Percentiles rank a stretch among this genome's conserved stretches.
Evolutionary conservation across 164 flowering plant species (phyloP).

Genomic region (Vitis cinerea): DNA sequence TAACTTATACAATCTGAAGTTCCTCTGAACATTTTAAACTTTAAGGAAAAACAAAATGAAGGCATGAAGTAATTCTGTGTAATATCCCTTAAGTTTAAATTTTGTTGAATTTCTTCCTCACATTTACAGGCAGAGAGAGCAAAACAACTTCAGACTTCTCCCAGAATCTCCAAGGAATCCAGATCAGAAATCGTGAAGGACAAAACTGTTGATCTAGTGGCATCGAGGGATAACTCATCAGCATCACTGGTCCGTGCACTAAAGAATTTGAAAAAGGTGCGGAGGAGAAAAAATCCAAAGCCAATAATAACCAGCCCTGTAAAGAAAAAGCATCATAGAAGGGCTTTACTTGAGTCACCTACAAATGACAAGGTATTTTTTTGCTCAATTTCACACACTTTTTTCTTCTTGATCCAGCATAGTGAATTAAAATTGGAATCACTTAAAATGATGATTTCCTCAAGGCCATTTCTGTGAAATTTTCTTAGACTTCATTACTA

Average conservation of each 20-base stretch:
- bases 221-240: slow-evolving; percentile 17
- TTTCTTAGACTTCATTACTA: too few relatives aligned
- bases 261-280: slow-evolving; percentile 23
- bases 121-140: slow-evolving; percentile 28
- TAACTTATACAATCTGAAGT: too few relatives aligned
- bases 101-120: background rate
- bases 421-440: background rate
- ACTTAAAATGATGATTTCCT: background rate
- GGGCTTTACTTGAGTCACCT: slow-evolving; percentile 16
- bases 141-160: slow-evolving; percentile 16
- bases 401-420: background rate
- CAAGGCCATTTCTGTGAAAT: background rate
- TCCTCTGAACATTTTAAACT: too few relatives aligned
- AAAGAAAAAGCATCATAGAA: slow-evolving; percentile 27
- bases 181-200: slow-evolving; percentile 16
- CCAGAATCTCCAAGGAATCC: slow-evolving; percentile 15
- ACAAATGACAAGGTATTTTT: slow-evolving; percentile 27
- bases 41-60: too few relatives aligned
- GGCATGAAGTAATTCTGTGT: too few relatives aligned
- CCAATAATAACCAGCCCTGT: slow-evolving; percentile 19
- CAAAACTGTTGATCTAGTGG: slow-evolving; percentile 14
- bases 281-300: slow-evolving; percentile 20
- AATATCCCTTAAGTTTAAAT: background rate
- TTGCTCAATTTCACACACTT: background rate
- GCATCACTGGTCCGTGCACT: slow-evolving; percentile 9